These are phyloP conservation scores for Debaryomyces fabryi DNA, from an alignment of 1,139 yeast genomes.

Conservation along the genomic window DNA sequence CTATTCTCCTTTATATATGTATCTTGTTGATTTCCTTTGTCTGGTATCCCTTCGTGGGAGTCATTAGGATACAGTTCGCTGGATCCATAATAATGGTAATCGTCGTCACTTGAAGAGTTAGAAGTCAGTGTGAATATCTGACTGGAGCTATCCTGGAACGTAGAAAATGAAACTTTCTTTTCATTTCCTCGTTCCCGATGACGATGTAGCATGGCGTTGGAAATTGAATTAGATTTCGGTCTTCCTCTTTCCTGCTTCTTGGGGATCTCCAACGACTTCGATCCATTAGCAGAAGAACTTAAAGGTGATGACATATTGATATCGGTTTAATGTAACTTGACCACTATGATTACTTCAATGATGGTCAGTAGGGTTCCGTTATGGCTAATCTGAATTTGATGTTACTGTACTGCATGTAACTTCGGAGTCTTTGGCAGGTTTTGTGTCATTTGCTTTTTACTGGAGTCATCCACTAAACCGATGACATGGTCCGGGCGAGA, in stretches of 20 bases:
- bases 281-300: not conserved
- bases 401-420: slow-evolving; percentile 6
- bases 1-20: not conserved
- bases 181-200: slow-evolving; percentile 8
- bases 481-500: not conserved
- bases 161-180: slow-evolving; percentile 11
- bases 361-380: slow-evolving; percentile 4
- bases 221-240: slow-evolving; percentile 16
- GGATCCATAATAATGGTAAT: slow-evolving; percentile 6
- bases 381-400: not conserved
- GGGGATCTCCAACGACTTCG: not conserved
- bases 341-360: not conserved
- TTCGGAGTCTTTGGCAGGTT: slow-evolving; percentile 4
- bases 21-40: not conserved
- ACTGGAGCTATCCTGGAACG: slow-evolving; percentile 7
- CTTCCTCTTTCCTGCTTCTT: slow-evolving; percentile 4
- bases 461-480: not conserved
- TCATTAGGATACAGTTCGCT: slow-evolving; percentile 5
- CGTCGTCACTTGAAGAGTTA: slow-evolving; percentile 13
- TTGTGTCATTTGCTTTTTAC: slow-evolving; percentile 2
- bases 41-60: not conserved
- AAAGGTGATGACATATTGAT: slow-evolving; percentile 6
- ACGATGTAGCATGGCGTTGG: slow-evolving; percentile 15
- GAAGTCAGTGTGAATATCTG: slow-evolving; percentile 13
- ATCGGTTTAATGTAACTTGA: not conserved